Evolutionary conservation across 139 green algal genomes (phyloP).

Genomic region (Protoeuglena noctilucae): DNA sequence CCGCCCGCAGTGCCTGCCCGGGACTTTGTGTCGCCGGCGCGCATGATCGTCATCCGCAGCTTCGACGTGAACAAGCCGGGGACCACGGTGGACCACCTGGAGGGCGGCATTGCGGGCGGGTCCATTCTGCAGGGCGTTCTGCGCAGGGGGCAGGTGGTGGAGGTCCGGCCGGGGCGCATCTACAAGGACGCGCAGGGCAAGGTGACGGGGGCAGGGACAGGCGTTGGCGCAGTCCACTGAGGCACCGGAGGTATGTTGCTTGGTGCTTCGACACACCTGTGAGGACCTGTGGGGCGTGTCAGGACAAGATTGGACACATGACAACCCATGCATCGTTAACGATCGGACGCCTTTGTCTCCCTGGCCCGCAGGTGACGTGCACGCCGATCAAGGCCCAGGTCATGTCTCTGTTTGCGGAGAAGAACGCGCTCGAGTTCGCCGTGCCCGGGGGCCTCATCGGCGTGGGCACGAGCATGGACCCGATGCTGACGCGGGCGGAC

Average conservation of each 20-base stretch:
- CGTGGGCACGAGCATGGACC: conserved; percentile 96
- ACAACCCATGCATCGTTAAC: no score
- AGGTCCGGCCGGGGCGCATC: conserved; percentile 92
- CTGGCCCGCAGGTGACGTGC: conserved; percentile 67
- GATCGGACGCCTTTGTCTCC: no score
- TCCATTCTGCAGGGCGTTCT: conserved; percentile 89
- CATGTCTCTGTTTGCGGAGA: conserved; percentile 88
- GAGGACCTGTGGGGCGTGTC: no score
- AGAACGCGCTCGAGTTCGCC: conserved; percentile 91
- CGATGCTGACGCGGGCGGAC: conserved; percentile 91
- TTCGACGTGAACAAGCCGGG: conserved; percentile 99
- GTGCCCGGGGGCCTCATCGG: conserved; percentile 96
- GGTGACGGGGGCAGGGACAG: no score
- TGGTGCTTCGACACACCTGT: no score
- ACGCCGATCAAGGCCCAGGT: conserved; percentile 92
- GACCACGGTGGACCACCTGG: conserved; percentile 86
- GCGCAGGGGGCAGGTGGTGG: conserved; percentile 78
- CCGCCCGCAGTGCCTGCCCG: conserved; percentile 43
- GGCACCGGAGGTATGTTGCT: no score
- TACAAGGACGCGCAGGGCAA: conserved; percentile 88
- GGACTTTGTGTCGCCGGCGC: conserved; percentile 85
- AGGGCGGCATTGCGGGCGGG: conserved; percentile 90
- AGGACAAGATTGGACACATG: no score
- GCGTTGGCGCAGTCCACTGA: no score
- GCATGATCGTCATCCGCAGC: conserved; percentile 99